Evolutionary conservation across 306 rosid genomes (phyloP).

Genomic region (Vicia sativa): DNA sequence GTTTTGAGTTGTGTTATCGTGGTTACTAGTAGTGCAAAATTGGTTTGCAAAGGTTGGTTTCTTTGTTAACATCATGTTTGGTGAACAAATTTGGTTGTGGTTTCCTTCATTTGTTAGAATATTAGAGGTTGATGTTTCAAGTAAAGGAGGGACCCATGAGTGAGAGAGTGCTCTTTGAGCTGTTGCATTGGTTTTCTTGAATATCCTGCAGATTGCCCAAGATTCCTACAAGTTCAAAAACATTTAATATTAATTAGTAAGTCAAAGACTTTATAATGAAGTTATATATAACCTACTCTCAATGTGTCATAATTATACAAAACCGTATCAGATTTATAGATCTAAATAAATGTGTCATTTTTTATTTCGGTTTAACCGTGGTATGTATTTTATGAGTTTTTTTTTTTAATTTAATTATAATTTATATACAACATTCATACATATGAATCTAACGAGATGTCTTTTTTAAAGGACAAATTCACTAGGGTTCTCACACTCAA

Average conservation of each 20-base stretch:
- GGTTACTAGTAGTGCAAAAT: constrained; percentile 39
- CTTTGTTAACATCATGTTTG: constrained; percentile 37
- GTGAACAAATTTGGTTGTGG: constrained; percentile 48
- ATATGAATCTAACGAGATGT: too few relatives aligned
- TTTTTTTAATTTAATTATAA: too few relatives aligned
- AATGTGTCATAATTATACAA: not conserved
- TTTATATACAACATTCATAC: too few relatives aligned
- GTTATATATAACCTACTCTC: not conserved
- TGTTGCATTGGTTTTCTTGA: constrained; percentile 77
- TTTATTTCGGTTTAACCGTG: too few relatives aligned
- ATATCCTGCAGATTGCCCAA: constrained; percentile 92
- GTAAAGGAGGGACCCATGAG: constrained; percentile 64
- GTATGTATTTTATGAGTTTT: too few relatives aligned
- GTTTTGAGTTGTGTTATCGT: constrained; percentile 37
- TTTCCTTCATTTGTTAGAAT: constrained; percentile 42
- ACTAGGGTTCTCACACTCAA: too few relatives aligned
- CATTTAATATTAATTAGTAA: not conserved
- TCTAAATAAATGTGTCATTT: too few relatives aligned
- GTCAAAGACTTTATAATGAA: constrained; percentile 3
- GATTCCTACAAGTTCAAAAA: constrained; percentile 61
- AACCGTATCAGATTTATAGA: too few relatives aligned
- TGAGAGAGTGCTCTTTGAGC: constrained; percentile 78
- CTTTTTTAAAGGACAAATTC: too few relatives aligned
- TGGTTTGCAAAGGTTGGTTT: constrained; percentile 45
- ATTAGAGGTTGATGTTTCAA: constrained; percentile 44